Evolutionary conservation across 1,284 basidiomycete genomes (phyloP).

Genomic region (Fomitopsis schrenkii): DNA sequence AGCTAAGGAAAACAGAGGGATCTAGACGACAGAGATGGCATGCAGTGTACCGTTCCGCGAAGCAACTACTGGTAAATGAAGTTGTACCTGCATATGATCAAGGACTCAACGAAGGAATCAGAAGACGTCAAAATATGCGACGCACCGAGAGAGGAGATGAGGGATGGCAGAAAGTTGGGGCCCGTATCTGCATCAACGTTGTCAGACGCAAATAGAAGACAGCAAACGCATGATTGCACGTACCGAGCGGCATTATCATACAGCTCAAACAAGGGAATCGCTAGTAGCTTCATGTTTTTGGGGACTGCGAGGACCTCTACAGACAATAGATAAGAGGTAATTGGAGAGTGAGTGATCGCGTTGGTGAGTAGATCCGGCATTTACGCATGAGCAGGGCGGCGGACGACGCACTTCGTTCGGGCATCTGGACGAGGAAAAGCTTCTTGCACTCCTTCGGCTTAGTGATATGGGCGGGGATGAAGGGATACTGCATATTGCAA

Average conservation of each 20-base stretch:
- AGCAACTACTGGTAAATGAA: slow-evolving; percentile 59
- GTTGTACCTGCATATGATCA: slow-evolving; percentile 44
- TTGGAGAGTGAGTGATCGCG: neutral
- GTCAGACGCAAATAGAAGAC: neutral
- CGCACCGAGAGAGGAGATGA: slow-evolving; percentile 85
- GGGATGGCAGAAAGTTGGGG: slow-evolving; percentile 94
- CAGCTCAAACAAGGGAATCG: slow-evolving; percentile 93
- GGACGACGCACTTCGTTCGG: slow-evolving; percentile 75
- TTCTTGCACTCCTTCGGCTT: slow-evolving; percentile 99
- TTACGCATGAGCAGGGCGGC: neutral
- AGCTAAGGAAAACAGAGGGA: neutral
- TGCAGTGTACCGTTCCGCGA: neutral
- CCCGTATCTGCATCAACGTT: slow-evolving; percentile 52
- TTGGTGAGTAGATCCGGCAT: neutral
- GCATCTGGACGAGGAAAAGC: slow-evolving; percentile 93
- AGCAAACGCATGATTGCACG: slow-evolving; percentile 8
- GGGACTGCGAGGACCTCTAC: slow-evolving; percentile 93
- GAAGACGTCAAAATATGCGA: slow-evolving; percentile 2
- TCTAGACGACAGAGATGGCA: neutral
- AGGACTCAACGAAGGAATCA: neutral
- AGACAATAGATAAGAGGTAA: too few relatives aligned
- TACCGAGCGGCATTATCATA: slow-evolving; percentile 95
- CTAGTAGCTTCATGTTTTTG: slow-evolving; percentile 97
- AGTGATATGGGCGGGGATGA: slow-evolving; percentile 93
- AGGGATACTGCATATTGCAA: slow-evolving; percentile 76